Conservation (phyloP, 1,139 yeast species). For the Hyphopichia pseudoburtonii region DNA sequence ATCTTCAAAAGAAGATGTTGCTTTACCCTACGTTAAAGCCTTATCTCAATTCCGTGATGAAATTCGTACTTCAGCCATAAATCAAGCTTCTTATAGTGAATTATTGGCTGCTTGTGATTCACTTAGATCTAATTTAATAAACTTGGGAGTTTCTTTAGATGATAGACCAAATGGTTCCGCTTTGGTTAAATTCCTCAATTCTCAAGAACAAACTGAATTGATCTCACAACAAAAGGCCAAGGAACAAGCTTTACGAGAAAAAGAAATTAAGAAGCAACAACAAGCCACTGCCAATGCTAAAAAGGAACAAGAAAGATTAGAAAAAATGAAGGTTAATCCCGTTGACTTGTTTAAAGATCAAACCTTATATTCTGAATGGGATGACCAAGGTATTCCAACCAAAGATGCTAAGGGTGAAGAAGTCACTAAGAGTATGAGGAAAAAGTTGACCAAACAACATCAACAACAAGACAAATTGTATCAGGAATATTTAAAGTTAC, state of each 20-base stretch:
- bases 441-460: constrained; percentile 76
- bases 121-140: constrained; percentile 56
- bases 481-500: constrained; percentile 51
- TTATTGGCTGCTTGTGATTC: constrained; percentile 52
- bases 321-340: constrained; percentile 71
- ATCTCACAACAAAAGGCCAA: constrained; percentile 62
- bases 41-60: constrained; percentile 79
- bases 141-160: constrained; percentile 80
- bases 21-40: constrained; percentile 76
- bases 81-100: constrained; percentile 53
- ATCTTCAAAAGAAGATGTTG: constrained; percentile 60
- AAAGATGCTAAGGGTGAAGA: constrained; percentile 80
- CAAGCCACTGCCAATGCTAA: constrained; percentile 47
- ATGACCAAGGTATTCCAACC: constrained; percentile 79
- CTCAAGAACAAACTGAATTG: constrained; percentile 66
- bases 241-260: constrained; percentile 44
- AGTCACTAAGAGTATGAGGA: constrained; percentile 80
- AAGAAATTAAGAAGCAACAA: constrained; percentile 40
- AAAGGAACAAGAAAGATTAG: constrained; percentile 65
- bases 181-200: constrained; percentile 74
- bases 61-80: constrained; percentile 73
- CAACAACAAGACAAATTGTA: constrained; percentile 82
- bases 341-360: constrained; percentile 64
- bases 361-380: constrained; percentile 72
- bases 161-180: constrained; percentile 84